Conservation (phyloP, 805 yeast genomes). For the Myxozyma monticola region DNA sequence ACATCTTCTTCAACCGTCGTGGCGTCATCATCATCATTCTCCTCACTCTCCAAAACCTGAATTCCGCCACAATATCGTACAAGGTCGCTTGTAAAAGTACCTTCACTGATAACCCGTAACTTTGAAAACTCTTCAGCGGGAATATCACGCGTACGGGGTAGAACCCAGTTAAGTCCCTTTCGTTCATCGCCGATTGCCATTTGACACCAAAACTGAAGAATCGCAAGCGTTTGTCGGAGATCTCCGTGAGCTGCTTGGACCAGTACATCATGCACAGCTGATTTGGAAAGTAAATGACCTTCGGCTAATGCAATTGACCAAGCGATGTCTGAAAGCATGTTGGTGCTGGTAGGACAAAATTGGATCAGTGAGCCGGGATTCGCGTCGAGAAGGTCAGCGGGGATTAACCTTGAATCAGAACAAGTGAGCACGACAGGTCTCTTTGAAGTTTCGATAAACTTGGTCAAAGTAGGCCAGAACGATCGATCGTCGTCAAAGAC, state of each 20-base stretch:
- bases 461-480: slow-evolving; percentile 75
- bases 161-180: slow-evolving; percentile 27
- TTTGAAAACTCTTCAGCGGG: not conserved
- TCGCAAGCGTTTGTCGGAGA: slow-evolving; percentile 23
- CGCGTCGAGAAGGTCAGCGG: slow-evolving; percentile 49
- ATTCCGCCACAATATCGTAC: no score
- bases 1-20: slow-evolving; percentile 1
- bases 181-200: slow-evolving; percentile 31
- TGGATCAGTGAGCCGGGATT: slow-evolving; percentile 44
- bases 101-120: slow-evolving; percentile 21
- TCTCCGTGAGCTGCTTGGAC: slow-evolving; percentile 33
- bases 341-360: slow-evolving; percentile 32
- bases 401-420: slow-evolving; percentile 50
- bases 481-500: slow-evolving; percentile 73
- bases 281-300: slow-evolving; percentile 37
- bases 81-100: slow-evolving; percentile 8
- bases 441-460: slow-evolving; percentile 58
- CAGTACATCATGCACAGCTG: slow-evolving; percentile 19
- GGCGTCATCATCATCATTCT: not conserved
- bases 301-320: slow-evolving; percentile 40
- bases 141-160: slow-evolving; percentile 1
- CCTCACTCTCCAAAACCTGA: not conserved
- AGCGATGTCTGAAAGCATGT: slow-evolving; percentile 33
- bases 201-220: slow-evolving; percentile 35
- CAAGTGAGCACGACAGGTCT: slow-evolving; percentile 74